Evolutionary conservation across 2,329 filamentous ascomycete genomes (phyloP).

Genomic region (Pseudogymnoascus sp.): DNA sequence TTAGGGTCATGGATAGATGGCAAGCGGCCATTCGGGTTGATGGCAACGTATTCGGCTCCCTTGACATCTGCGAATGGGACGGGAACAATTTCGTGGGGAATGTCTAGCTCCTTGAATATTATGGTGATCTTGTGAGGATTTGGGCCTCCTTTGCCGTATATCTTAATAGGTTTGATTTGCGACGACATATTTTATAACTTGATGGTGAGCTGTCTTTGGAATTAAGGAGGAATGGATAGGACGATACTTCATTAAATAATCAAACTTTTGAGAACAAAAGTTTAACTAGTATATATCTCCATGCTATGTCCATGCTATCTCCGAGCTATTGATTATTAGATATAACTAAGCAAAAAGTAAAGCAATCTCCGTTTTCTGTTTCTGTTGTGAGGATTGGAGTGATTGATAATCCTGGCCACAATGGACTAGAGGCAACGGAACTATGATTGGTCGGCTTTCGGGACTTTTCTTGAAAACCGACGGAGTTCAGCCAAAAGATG

Average conservation of each 20-base stretch:
- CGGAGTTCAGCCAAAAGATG: neutral
- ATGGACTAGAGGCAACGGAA: neutral
- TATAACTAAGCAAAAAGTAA: neutral
- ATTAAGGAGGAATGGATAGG: neutral
- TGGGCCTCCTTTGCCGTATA: neutral
- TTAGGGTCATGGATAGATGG: conserved; percentile 31
- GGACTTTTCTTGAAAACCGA: neutral
- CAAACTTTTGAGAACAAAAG: neutral
- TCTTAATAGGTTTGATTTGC: neutral
- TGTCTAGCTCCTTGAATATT: no score
- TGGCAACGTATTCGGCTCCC: conserved; percentile 27
- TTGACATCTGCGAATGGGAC: conserved; percentile 22
- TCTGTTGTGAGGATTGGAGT: neutral
- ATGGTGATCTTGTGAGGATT: neutral
- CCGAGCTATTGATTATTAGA: neutral
- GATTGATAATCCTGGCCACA: neutral
- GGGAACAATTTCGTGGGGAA: no score
- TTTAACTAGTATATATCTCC: neutral
- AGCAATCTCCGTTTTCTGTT: neutral
- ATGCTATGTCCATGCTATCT: neutral
- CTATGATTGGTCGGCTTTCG: neutral
- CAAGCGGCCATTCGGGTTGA: conserved; percentile 22
- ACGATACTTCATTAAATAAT: neutral
- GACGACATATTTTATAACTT: neutral
- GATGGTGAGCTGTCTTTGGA: neutral